Conservation (phyloP, 768 basidiomycete genomes). For the Harrya chromipes region DNA sequence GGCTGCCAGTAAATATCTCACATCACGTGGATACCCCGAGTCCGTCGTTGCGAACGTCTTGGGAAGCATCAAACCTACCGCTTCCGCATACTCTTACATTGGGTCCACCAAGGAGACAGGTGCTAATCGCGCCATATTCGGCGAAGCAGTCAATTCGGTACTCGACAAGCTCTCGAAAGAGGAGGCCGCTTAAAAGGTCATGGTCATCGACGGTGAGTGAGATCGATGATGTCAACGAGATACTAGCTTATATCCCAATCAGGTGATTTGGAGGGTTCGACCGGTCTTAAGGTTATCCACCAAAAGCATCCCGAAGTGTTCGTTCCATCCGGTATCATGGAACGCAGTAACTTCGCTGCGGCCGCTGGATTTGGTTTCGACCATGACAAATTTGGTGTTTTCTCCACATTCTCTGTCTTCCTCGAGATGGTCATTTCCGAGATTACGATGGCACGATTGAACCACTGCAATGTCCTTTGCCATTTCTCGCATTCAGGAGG, state of each 20-base stretch:
- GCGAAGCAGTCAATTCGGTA: constrained; percentile 78
- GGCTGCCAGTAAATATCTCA: constrained; percentile 72
- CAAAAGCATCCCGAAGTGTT: constrained; percentile 90
- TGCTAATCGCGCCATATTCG: constrained; percentile 81
- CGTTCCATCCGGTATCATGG: constrained; percentile 83
- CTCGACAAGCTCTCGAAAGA: constrained; percentile 73
- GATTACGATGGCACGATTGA: constrained; percentile 89
- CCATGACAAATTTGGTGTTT: constrained; percentile 78
- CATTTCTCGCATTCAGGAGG: constrained; percentile 91
- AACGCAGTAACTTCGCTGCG: constrained; percentile 78
- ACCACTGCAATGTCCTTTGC: constrained; percentile 81
- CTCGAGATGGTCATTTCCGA: constrained; percentile 89
- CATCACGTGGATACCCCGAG: constrained; percentile 54
- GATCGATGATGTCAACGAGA: not conserved
- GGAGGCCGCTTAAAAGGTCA: constrained; percentile 73
- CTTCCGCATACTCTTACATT: constrained; percentile 56
- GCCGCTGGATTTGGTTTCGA: constrained; percentile 88
- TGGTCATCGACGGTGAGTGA: constrained; percentile 79
- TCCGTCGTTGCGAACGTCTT: constrained; percentile 51
- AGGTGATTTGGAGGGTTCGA: constrained; percentile 88
- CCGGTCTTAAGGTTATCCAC: constrained; percentile 84
- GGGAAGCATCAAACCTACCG: constrained; percentile 56
- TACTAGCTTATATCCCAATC: not conserved
- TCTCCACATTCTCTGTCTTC: constrained; percentile 90
- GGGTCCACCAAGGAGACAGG: constrained; percentile 73